Percentiles rank a stretch among this genome's conserved stretches.
Conservation (phyloP, 2,329 filamentous ascomycete genomes). For the Ophiostoma novo-ulmi region DNA sequence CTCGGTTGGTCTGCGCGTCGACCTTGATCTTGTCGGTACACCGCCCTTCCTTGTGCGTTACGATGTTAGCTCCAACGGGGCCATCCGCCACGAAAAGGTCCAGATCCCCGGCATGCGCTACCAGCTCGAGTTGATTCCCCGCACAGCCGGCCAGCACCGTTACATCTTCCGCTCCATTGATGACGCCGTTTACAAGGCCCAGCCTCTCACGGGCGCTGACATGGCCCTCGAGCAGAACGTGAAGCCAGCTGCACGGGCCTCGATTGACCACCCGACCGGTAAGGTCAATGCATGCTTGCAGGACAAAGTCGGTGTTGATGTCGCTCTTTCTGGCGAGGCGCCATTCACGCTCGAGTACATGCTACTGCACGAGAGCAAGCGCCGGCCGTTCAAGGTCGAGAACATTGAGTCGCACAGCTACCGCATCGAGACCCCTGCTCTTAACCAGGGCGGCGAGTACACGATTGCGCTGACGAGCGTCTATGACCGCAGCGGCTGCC, state of each 20-base stretch:
- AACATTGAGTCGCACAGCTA: constrained; percentile 59
- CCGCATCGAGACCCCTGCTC: constrained; percentile 67
- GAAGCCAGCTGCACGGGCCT: constrained; percentile 83
- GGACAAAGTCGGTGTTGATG: constrained; percentile 67
- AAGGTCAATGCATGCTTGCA: constrained; percentile 72
- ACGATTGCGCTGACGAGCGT: constrained; percentile 79
- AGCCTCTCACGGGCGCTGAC: constrained; percentile 56
- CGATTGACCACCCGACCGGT: constrained; percentile 53
- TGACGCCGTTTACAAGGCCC: constrained; percentile 72
- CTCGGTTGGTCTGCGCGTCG: constrained; percentile 82
- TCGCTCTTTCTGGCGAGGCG: constrained; percentile 71
- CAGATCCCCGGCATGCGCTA: constrained; percentile 67
- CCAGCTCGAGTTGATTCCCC: constrained; percentile 78
- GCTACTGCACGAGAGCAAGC: constrained; percentile 80
- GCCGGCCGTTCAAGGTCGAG: constrained; percentile 61
- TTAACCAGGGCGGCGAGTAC: constrained; percentile 84
- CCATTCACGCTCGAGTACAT: constrained; percentile 93
- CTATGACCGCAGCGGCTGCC: constrained; percentile 80
- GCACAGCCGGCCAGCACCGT: constrained; percentile 74
- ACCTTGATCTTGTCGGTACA: constrained; percentile 84
- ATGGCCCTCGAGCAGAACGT: constrained; percentile 79
- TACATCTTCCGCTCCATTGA: constrained; percentile 79
- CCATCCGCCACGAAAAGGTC: constrained; percentile 50
- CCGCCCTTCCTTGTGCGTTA: constrained; percentile 86
- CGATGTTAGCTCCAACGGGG: constrained; percentile 60